phyloP scores from a whole-genome alignment of 371 early-diverging fungal species.

The Mucor piriformis region DNA sequence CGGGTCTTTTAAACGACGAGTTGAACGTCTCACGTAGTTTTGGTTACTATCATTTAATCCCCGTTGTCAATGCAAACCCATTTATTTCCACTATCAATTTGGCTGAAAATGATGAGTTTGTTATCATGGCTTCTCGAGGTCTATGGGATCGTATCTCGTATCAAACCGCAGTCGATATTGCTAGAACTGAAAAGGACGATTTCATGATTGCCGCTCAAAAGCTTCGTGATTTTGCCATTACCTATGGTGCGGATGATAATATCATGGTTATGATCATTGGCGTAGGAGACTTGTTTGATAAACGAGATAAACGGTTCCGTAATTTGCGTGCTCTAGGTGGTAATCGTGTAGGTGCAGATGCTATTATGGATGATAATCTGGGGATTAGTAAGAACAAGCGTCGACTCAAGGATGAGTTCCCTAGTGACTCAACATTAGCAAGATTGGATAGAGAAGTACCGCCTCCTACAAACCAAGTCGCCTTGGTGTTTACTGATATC shows the following conservation, averaged over 20 bases:
- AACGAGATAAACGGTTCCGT: conserved; percentile 44
- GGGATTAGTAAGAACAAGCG: conserved; percentile 42
- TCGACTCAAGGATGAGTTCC: conserved; percentile 54
- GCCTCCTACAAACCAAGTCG: conserved; percentile 87
- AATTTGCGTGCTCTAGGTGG: conserved; percentile 21
- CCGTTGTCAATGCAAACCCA: conserved; percentile 87
- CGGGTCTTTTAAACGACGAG: conserved; percentile 78
- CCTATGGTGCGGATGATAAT: conserved; percentile 81
- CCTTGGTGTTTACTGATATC: conserved; percentile 95
- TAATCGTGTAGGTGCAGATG: conserved; percentile 22
- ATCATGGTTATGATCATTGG: conserved; percentile 87
- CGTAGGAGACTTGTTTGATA: conserved; percentile 74
- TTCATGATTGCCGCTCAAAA: conserved; percentile 83
- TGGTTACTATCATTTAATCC: conserved; percentile 84
- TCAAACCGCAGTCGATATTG: conserved; percentile 85
- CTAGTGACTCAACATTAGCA: conserved; percentile 64
- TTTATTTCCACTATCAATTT: conserved; percentile 73
- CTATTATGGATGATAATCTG: conserved; percentile 27
- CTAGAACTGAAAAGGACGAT: conserved; percentile 75
- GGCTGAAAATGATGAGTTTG: conserved; percentile 86
- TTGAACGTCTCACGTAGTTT: conserved; percentile 81
- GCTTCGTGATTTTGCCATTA: conserved; percentile 85
- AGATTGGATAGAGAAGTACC: conserved; percentile 77
- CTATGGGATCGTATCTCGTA: conserved; percentile 86
- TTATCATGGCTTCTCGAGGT: conserved; percentile 84